Evolutionary conservation across 2,329 filamentous ascomycete species (phyloP).

Genomic region (Xylaria sp.): DNA sequence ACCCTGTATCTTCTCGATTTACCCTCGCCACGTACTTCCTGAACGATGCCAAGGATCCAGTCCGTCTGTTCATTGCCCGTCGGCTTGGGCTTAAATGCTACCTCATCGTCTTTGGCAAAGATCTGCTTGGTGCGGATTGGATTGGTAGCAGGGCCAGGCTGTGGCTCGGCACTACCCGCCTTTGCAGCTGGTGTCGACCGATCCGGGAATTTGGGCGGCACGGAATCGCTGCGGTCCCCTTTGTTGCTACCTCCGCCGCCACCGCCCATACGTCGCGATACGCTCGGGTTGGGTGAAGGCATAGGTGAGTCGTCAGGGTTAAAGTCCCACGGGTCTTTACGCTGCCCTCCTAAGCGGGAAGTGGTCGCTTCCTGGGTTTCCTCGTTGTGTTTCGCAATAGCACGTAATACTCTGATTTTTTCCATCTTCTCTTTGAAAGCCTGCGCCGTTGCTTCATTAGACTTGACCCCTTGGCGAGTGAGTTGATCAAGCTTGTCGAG

Average conservation of each 20-base stretch:
- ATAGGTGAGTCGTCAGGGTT: conserved; percentile 58
- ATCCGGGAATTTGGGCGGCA: conserved; percentile 63
- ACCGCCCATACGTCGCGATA: conserved; percentile 52
- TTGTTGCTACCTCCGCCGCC: conserved; percentile 44
- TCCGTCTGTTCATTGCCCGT: conserved; percentile 63
- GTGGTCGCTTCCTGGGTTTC: conserved; percentile 52
- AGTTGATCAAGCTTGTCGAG: conserved; percentile 52
- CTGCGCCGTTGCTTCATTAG: conserved; percentile 43
- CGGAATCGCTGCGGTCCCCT: conserved; percentile 61
- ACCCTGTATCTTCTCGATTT: conserved; percentile 84
- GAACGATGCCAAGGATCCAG: conserved; percentile 83
- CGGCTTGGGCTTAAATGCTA: conserved; percentile 72
- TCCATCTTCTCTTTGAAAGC: conserved; percentile 48
- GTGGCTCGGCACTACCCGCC: conserved; percentile 63
- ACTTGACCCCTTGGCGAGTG: conserved; percentile 50
- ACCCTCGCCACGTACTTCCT: conserved; percentile 78
- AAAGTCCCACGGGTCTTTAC: conserved; percentile 56
- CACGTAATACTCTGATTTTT: conserved; percentile 54
- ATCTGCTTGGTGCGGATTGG: conserved; percentile 63
- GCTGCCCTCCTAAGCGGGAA: conserved; percentile 45
- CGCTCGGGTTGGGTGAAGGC: conserved; percentile 54
- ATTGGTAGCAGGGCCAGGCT: conserved; percentile 51
- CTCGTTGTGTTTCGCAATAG: conserved; percentile 48
- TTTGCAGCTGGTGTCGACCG: conserved; percentile 50
- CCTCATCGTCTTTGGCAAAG: conserved; percentile 71